Evolutionary conservation across 768 basidiomycete species (phyloP), one percentile per base, ranked within the genome.

Genomic region (Trametes meyenii): DNA sequence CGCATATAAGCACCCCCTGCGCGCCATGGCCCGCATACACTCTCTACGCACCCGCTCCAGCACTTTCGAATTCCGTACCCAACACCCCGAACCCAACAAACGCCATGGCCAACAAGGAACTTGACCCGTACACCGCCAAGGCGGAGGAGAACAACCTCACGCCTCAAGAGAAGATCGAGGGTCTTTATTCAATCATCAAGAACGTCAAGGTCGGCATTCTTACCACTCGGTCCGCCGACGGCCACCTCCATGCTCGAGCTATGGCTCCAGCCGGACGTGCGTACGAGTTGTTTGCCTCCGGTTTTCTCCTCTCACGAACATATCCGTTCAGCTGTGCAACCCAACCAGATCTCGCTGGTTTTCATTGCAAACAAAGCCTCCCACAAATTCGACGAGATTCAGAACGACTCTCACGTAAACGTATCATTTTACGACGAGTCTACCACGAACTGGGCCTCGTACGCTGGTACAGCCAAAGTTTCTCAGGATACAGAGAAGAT

Each of bases 361-460:
- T 92, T 92, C 76, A 74, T 92, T 64, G 87, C 84, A 24, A 94
- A 94, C 72, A 88, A 87, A 43, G 84, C 75, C 1, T 85, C 89
- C 5, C 79, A 78, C 70, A 94, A 94, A 69, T 88, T 85, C 63
- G 85, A 89, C 29, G 90, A 94, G 70, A 85, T 94, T 51, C 72
- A 87, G 67, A 82, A 89, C 66, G 90, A 94, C 69, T 70, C 79
- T 1, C 83, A 92, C 71, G 90, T 91, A 67, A 95, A 96, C 70
- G 85, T 94, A 60, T 85, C 85, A 61, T 94, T 92, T 73, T 84
- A 83, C 69, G 86, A 94, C 65, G 78, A 80, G 13, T 76, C 77
- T 14, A 82, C 85, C 7, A 93, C 90, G 0, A 83, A 82, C 60
- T 95, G 93, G 94, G 92, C 85, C 2, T 88, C 89, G 10, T 87